Conservation (phyloP, 225 moss, liverwort and hornwort species). For the Asterella californica region DNA sequence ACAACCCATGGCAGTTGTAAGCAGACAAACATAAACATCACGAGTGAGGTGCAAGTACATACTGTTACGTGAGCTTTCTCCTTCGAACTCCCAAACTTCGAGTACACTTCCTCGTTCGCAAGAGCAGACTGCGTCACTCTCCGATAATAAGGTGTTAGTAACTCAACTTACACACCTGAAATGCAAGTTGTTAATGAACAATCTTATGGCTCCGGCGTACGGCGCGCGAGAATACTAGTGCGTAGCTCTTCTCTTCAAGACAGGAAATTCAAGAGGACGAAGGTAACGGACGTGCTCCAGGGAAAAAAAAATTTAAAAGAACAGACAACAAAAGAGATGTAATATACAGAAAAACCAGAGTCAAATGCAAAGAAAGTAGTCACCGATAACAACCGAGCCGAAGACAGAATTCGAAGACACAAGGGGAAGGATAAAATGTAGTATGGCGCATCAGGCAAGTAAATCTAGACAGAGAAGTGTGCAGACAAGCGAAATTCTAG, state of each 20-base stretch:
- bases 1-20: background rate
- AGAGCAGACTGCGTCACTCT: slow-evolving; percentile 49
- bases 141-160: background rate
- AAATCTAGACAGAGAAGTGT: too few relatives aligned
- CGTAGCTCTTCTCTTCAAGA: background rate
- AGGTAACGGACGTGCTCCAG: background rate
- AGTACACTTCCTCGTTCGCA: slow-evolving; percentile 57
- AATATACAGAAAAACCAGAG: too few relatives aligned
- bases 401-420: too few relatives aligned
- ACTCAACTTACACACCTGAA: background rate
- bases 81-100: slow-evolving; percentile 36
- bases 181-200: too few relatives aligned
- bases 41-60: slow-evolving; percentile 1
- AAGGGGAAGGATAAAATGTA: too few relatives aligned
- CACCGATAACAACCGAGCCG: too few relatives aligned
- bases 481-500: too few relatives aligned
- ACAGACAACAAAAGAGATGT: background rate
- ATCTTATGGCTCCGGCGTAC: too few relatives aligned
- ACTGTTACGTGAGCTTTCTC: slow-evolving; percentile 68
- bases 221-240: background rate
- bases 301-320: background rate
- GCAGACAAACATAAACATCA: background rate
- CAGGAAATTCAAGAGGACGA: background rate
- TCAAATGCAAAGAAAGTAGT: background rate
- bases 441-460: too few relatives aligned